These are phyloP conservation scores for Venturia aucupariae DNA, from an alignment of 2,329 filamentous ascomycete species.

Conservation along the genomic window DNA sequence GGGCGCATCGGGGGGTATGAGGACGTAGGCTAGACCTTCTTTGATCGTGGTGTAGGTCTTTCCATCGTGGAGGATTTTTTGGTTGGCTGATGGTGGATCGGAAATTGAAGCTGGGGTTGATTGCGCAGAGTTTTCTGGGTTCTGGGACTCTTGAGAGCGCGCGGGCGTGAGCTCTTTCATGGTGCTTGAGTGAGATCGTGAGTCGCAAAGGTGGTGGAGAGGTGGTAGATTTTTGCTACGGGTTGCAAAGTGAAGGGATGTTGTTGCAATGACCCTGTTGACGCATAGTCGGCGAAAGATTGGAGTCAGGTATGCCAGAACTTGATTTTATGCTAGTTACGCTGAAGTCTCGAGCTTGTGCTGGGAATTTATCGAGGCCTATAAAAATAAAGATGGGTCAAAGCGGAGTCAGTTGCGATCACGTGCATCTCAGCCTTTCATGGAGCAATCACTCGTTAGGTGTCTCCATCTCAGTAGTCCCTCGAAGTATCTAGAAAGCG, in stretches of 20 bases:
- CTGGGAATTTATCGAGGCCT: neutral
- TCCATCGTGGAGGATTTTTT: slow-evolving; percentile 35
- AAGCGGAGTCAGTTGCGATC: neutral
- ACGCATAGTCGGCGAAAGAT: neutral
- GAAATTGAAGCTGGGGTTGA: neutral
- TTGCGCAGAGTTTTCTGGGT: neutral
- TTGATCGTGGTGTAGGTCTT: slow-evolving; percentile 52
- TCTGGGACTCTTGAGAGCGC: neutral
- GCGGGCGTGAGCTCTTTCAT: neutral
- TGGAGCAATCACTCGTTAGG: too few relatives aligned
- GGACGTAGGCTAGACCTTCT: slow-evolving; percentile 59
- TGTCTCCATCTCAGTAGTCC: too few relatives aligned
- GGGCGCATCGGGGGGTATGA: slow-evolving; percentile 48
- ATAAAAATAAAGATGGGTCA: neutral
- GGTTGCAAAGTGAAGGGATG: neutral
- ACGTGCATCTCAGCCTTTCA: neutral
- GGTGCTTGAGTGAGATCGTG: neutral
- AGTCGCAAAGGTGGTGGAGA: neutral
- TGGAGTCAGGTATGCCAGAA: neutral
- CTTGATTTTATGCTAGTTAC: neutral
- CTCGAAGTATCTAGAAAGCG: too few relatives aligned
- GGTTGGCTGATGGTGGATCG: slow-evolving; percentile 8
- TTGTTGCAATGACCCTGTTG: neutral
- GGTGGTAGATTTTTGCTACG: neutral
- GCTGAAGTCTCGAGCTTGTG: neutral